Conservation (phyloP, 1,139 yeast species). For the Blastobotrys persicus region DNA sequence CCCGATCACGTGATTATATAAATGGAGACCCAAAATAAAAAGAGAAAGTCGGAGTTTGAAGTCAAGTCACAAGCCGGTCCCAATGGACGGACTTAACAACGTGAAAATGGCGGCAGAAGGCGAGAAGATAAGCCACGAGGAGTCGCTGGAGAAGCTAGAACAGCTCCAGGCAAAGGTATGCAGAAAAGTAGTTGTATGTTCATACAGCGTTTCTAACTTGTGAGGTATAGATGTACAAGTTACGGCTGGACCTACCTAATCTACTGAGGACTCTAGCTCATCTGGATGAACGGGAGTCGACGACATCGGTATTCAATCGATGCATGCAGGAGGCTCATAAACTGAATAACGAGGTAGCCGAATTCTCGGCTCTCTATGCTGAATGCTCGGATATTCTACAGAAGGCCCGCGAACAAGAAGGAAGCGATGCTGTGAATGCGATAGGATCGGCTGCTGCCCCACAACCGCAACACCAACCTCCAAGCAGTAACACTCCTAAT, state of each 20-base stretch:
- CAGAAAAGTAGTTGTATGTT: conserved; percentile 8
- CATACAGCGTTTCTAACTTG: conserved; percentile 4
- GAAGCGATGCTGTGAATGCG: conserved; percentile 7
- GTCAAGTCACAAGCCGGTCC: not conserved
- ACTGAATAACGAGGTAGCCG: conserved; percentile 17
- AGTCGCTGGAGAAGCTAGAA: conserved; percentile 20
- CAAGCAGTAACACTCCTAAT: conserved; percentile 2
- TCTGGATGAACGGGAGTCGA: conserved; percentile 25
- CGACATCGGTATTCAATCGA: conserved; percentile 16
- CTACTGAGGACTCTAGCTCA: conserved; percentile 26
- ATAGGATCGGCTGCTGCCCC: conserved; percentile 11
- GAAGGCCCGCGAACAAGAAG: conserved; percentile 11
- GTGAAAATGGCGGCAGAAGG: conserved; percentile 10
- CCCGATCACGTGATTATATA: no score
- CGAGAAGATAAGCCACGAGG: conserved; percentile 17
- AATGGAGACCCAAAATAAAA: not conserved
- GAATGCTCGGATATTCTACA: conserved; percentile 13
- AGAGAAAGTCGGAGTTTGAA: not conserved
- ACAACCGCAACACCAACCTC: not conserved
- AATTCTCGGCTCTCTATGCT: conserved; percentile 15
- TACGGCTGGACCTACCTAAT: conserved; percentile 26
- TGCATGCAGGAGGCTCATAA: conserved; percentile 16
- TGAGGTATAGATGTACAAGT: conserved; percentile 20
- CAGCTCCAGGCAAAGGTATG: conserved; percentile 23
- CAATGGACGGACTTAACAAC: not conserved